Percentiles rank a stretch among this genome's conserved stretches.
These are phyloP conservation scores for Pichia thaimueangensis DNA, from an alignment of 805 yeast genomes.

Conservation along the genomic window DNA sequence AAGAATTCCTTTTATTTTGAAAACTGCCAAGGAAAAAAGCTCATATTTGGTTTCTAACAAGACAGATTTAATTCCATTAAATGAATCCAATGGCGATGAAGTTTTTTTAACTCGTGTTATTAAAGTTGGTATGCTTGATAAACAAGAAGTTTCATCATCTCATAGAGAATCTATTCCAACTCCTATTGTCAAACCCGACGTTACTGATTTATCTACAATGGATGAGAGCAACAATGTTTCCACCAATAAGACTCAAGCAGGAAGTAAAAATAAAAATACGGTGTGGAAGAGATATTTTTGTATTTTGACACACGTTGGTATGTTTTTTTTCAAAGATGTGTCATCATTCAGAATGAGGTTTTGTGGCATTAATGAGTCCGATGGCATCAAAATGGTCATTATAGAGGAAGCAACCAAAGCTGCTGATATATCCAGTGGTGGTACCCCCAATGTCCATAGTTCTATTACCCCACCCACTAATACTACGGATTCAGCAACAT, in stretches of 20 bases:
- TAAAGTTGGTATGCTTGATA: slow-evolving; percentile 35
- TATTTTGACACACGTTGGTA: slow-evolving; percentile 44
- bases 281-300: slow-evolving; percentile 42
- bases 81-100: slow-evolving; percentile 17
- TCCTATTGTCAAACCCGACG: background rate
- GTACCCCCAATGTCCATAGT: background rate
- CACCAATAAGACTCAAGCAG: background rate
- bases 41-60: slow-evolving; percentile 18
- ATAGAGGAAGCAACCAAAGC: slow-evolving; percentile 21
- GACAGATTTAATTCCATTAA: slow-evolving; percentile 12
- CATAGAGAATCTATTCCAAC: slow-evolving; percentile 8
- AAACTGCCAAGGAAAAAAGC: slow-evolving; percentile 23
- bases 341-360: slow-evolving; percentile 30
- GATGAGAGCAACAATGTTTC: background rate
- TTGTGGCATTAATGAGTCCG: slow-evolving; percentile 11
- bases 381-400: slow-evolving; percentile 18
- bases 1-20: slow-evolving; percentile 15
- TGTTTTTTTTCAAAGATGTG: slow-evolving; percentile 38
- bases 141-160: slow-evolving; percentile 33
- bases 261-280: slow-evolving; percentile 10
- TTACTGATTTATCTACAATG: background rate
- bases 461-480: background rate
- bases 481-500: background rate
- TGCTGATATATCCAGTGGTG: background rate
- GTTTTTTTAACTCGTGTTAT: slow-evolving; percentile 30